These are phyloP conservation scores for Pyricularia pennisetigena DNA, from an alignment of 2,329 filamentous ascomycete genomes.

Conservation along the genomic window DNA sequence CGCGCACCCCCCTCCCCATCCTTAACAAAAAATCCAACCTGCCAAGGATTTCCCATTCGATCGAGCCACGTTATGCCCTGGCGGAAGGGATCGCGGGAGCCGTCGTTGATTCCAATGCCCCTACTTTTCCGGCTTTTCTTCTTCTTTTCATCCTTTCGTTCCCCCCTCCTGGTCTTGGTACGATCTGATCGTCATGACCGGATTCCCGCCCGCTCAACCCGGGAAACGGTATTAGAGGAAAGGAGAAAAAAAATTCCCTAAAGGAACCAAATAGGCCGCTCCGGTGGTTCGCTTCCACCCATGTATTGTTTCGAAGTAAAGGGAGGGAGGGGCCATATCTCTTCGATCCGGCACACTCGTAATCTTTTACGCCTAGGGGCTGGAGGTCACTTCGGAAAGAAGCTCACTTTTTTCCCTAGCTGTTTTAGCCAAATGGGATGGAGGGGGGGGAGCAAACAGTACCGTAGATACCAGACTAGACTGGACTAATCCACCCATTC, in stretches of 20 bases:
- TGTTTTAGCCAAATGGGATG: too few relatives aligned
- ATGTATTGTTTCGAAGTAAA: neutral
- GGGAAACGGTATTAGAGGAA: neutral
- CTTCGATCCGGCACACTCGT: neutral
- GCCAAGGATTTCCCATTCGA: neutral
- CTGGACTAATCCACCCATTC: neutral
- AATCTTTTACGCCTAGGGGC: too few relatives aligned
- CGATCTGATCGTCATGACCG: neutral
- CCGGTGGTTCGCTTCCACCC: neutral
- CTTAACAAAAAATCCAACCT: neutral
- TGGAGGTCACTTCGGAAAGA: neutral
- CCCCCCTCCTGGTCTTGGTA: neutral
- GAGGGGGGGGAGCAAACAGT: too few relatives aligned
- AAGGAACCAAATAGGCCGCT: neutral
- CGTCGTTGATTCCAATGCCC: neutral
- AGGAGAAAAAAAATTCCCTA: neutral
- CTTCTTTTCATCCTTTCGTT: neutral
- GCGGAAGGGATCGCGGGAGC: neutral
- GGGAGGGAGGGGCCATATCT: neutral
- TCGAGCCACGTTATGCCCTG: neutral
- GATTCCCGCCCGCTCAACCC: neutral
- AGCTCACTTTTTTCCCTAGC: too few relatives aligned
- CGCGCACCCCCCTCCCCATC: neutral
- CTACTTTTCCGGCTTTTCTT: neutral
- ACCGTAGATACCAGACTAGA: too few relatives aligned